Conservation (phyloP, 352 stramenopile genomes). For the Globisporangium nunn region DNA sequence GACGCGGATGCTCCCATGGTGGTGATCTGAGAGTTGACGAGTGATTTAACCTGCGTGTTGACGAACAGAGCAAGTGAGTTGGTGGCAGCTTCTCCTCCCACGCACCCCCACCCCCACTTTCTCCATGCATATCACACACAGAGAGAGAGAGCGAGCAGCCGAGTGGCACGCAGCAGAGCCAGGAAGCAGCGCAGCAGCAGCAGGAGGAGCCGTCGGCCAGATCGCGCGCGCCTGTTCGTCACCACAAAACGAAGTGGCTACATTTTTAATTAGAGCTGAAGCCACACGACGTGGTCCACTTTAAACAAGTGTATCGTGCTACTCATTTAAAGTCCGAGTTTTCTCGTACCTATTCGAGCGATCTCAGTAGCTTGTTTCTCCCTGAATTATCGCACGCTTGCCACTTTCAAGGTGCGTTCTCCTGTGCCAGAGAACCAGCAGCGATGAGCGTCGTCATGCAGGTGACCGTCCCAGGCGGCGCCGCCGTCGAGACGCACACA, state of each 20-base stretch:
- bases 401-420: not conserved
- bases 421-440: not conserved
- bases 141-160: too few relatives aligned
- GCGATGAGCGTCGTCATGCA: constrained; percentile 65
- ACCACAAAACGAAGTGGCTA: too few relatives aligned
- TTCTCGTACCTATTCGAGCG: not conserved
- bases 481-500: constrained; percentile 68
- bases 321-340: not conserved
- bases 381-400: not conserved
- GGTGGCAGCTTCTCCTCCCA: too few relatives aligned
- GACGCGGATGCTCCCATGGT: constrained; percentile 39
- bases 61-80: not conserved
- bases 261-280: too few relatives aligned
- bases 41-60: not conserved
- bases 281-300: too few relatives aligned
- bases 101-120: too few relatives aligned
- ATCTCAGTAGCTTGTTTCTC: not conserved
- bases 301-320: too few relatives aligned
- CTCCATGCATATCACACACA: too few relatives aligned
- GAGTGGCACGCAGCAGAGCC: too few relatives aligned
- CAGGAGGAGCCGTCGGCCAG: too few relatives aligned
- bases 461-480: constrained; percentile 42
- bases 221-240: too few relatives aligned
- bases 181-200: too few relatives aligned
- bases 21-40: not conserved